A percentile compares a stretch with the other conserved stretches of the same genome.
These are phyloP conservation scores for Colletotrichum sp. DNA, from an alignment of 2,329 filamentous ascomycete genomes.

Conservation along the genomic window DNA sequence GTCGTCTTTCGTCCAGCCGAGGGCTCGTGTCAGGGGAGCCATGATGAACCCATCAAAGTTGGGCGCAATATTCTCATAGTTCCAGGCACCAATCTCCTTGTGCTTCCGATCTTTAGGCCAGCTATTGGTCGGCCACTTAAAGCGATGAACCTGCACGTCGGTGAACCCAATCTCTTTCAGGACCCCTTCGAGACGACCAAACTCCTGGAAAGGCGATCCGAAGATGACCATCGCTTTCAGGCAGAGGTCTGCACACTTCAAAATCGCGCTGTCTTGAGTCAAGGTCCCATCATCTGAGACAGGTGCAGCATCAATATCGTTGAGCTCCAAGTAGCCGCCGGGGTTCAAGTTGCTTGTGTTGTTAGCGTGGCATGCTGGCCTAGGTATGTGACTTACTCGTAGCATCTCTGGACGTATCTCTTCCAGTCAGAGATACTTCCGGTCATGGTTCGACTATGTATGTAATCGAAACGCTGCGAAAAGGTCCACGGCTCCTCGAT, in stretches of 20 bases:
- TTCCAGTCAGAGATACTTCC: neutral
- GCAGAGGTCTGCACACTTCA: neutral
- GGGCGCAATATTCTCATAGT: neutral
- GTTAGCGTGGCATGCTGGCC: neutral
- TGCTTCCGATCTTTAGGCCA: neutral
- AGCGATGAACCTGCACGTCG: neutral
- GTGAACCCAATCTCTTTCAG: neutral
- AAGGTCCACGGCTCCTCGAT: neutral
- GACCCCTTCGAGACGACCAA: neutral
- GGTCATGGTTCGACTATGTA: neutral
- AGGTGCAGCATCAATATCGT: neutral
- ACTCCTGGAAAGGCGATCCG: neutral
- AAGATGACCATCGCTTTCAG: neutral
- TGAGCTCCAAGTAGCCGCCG: neutral
- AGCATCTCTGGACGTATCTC: neutral
- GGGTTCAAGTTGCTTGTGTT: neutral
- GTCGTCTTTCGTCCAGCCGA: neutral
- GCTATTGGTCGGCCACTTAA: neutral
- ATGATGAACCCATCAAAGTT: neutral
- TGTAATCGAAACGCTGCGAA: neutral
- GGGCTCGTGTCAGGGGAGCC: neutral
- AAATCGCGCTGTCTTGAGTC: neutral
- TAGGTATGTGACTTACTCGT: neutral
- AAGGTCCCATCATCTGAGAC: neutral
- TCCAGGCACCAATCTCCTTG: neutral